A percentile compares a stretch with the other conserved stretches of the same genome.
Evolutionary conservation across 2,329 filamentous ascomycete genomes (phyloP).

Genomic region (Stenocarpella maydis): DNA sequence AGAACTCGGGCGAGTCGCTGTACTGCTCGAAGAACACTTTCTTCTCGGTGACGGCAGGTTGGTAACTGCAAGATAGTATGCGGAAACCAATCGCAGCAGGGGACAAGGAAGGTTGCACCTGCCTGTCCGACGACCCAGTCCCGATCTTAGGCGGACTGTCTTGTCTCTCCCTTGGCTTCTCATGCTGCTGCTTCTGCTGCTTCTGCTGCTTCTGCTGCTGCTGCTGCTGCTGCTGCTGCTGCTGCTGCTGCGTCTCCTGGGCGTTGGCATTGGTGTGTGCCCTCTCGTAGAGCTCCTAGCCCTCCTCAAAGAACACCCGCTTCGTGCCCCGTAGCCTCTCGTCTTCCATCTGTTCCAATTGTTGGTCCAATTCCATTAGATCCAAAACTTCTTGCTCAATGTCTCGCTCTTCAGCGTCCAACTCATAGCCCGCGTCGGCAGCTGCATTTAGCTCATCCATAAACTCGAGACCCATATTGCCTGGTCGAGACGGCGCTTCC

Average conservation of each 20-base stretch:
- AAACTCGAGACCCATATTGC: constrained; percentile 54
- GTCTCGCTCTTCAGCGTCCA: constrained; percentile 56
- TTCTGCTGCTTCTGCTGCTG: neutral
- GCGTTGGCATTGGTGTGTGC: constrained; percentile 33
- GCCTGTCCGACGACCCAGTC: neutral
- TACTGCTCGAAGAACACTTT: constrained; percentile 32
- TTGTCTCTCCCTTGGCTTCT: neutral
- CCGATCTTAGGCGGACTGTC: neutral
- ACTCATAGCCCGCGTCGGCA: constrained; percentile 59
- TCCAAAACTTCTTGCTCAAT: constrained; percentile 69
- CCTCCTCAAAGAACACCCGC: constrained; percentile 61
- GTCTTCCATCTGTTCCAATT: constrained; percentile 63
- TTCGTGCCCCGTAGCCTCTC: constrained; percentile 57
- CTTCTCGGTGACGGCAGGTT: constrained; percentile 12
- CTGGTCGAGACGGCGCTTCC: constrained; percentile 36
- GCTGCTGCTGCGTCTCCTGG: neutral
- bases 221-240: constrained; percentile 3
- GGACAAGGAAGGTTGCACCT: neutral
- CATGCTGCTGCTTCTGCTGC: neutral
- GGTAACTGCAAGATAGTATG: neutral
- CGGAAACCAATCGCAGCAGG: neutral
- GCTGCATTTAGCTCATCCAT: constrained; percentile 59
- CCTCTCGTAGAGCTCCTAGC: constrained; percentile 38
- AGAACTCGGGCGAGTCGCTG: constrained; percentile 30
- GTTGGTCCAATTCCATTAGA: constrained; percentile 71